A percentile compares a stretch with the other conserved stretches of the same genome.
Evolutionary conservation across 768 basidiomycete genomes (phyloP).

Genomic region (Rhizopogon sp.): DNA sequence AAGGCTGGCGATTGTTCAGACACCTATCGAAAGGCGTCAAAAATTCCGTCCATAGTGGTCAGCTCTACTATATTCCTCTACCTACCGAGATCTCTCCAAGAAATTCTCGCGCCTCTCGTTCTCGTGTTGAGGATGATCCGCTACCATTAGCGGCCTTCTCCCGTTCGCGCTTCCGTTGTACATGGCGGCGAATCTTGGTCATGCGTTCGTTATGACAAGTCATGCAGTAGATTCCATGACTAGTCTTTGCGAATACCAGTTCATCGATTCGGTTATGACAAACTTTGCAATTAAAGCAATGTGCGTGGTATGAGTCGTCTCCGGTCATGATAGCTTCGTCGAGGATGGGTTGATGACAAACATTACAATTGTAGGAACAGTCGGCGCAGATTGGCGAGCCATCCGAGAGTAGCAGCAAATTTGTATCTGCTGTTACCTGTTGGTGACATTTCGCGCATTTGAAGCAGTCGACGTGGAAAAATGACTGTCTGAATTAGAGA

Average conservation of each 20-base stretch:
- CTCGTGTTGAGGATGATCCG: conserved; percentile 20
- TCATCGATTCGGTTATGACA: conserved; percentile 96
- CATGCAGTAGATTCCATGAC: conserved; percentile 99
- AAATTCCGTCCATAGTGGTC: neutral
- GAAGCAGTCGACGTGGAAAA: conserved; percentile 95
- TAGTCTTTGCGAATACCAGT: conserved; percentile 97
- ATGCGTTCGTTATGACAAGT: conserved; percentile 97
- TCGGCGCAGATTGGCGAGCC: conserved; percentile 95
- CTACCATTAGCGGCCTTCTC: conserved; percentile 36
- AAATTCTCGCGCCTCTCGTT: conserved; percentile 18
- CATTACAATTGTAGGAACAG: conserved; percentile 93
- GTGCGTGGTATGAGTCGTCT: conserved; percentile 97
- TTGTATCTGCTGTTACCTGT: conserved; percentile 93
- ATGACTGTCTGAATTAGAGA: conserved; percentile 61
- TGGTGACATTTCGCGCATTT: conserved; percentile 94
- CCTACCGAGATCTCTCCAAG: conserved; percentile 41
- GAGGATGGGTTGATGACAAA: conserved; percentile 90
- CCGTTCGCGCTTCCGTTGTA: conserved; percentile 72
- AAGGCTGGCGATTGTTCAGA: conserved; percentile 4
- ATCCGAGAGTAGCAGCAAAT: conserved; percentile 93
- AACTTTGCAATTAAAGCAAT: conserved; percentile 97
- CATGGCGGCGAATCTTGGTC: conserved; percentile 85
- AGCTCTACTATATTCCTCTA: conserved; percentile 4
- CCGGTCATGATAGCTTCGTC: conserved; percentile 99
- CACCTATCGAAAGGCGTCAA: conserved; percentile 6